Evolutionary conservation across 768 basidiomycete genomes (phyloP).

Genomic region (Termitomyces sp.): DNA sequence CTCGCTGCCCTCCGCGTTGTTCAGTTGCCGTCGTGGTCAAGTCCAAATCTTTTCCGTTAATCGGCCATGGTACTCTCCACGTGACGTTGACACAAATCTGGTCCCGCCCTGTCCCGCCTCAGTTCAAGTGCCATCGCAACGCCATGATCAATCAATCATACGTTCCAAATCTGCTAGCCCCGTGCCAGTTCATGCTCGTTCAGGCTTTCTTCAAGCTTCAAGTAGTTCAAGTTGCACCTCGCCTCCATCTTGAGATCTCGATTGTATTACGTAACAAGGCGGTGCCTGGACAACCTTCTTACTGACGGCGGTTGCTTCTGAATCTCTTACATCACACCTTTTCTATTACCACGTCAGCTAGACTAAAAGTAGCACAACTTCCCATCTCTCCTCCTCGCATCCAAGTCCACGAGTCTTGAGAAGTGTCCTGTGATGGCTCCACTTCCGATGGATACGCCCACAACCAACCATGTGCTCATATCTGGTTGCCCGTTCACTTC

Average conservation of each 20-base stretch:
- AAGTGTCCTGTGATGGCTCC: background rate
- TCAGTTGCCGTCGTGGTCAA: conserved; percentile 3
- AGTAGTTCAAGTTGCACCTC: no score
- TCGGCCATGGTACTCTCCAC: conserved; percentile 9
- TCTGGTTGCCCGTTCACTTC: background rate
- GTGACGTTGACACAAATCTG: conserved; percentile 6
- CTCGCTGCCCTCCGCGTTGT: conserved; percentile 11
- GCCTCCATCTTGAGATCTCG: conserved; percentile 11
- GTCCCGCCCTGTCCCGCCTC: background rate
- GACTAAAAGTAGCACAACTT: conserved; percentile 1
- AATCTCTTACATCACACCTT: background rate
- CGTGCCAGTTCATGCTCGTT: background rate
- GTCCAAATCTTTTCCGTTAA: conserved; percentile 15
- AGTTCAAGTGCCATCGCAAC: background rate
- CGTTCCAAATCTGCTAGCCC: background rate
- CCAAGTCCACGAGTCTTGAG: background rate
- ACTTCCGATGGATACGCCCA: background rate
- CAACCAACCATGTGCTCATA: background rate
- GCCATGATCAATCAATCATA: conserved; percentile 3
- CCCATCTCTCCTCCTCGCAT: background rate
- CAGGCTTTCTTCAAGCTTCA: no score
- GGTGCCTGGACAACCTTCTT: conserved; percentile 11
- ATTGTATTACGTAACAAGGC: conserved; percentile 12
- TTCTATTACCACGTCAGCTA: conserved; percentile 1
- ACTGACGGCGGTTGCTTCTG: background rate